Base-by-base conservation (phyloP, 2,329 filamentous ascomycete species). In the Ceratocystis ficicola region DNA sequence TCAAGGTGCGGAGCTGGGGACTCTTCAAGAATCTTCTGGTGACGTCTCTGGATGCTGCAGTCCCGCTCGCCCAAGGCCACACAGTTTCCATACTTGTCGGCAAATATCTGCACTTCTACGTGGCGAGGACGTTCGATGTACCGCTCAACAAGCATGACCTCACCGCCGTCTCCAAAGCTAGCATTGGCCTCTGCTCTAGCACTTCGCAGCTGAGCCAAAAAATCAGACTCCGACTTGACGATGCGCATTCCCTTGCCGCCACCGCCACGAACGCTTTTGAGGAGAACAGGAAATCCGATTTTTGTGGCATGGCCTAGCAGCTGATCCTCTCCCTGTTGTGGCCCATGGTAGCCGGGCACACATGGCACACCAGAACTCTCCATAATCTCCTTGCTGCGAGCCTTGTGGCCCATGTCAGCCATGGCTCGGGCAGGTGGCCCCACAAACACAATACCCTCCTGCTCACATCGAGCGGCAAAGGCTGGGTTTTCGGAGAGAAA, bases 371-470 rank as follows among this genome's bases (percentile, higher is more conserved):
- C 90, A n/a, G 94, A 93, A 3, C 85, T 85, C 44, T 84, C 90
- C 94, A 99, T 97, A 73, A 99, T 96, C 73, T 96, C 89, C 76
- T 99, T 99, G 64, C 89, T 94, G 68, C 88, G 82, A 65, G 87
- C 91, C 78, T 96, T 96, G 77, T 95, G 90, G 62, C 92, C 92
- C 92, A 96, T 96, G 67, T 91, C 90, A 67, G 87, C 79, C 73
- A 89, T 91, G 70, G 92, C 92, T 63, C 84, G 81, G 32, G 86
- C 85, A 2, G 94, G 91, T 1, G 94, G 94, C 0, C 94, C 94
- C 71, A 99, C 95, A 74, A 99, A 99, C 65, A 93, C 86, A 69
- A 99, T 82, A 10, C 94, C 94, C 57, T 92, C 92, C 71, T 94
- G 86, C 71, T 89, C 87, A 74, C 93, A 97, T 73, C 89, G 86